Evolutionary conservation across 371 early-diverging fungal genomes (phyloP).

Genomic region (Sporodiniella umbellata): DNA sequence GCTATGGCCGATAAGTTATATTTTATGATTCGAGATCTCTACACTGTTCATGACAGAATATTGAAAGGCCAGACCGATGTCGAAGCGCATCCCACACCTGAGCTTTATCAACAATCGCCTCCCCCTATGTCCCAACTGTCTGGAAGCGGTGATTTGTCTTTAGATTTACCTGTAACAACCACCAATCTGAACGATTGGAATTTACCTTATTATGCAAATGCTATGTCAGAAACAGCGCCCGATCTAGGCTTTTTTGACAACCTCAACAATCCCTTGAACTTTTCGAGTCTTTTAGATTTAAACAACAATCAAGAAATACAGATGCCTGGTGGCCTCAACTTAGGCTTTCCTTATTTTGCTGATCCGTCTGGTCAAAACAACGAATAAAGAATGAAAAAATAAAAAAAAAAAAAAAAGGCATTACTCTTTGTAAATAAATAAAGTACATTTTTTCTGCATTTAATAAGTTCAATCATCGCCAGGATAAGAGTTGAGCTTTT

Average conservation of each 20-base stretch:
- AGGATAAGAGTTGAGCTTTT: slow-evolving; percentile 19
- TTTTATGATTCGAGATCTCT: slow-evolving; percentile 59
- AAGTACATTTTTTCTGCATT: neutral
- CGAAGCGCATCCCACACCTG: neutral
- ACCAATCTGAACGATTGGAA: neutral
- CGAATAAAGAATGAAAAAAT: neutral
- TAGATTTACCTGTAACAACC: neutral
- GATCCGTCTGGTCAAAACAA: neutral
- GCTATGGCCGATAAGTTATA: slow-evolving; percentile 62
- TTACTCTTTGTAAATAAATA: neutral
- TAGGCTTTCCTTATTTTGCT: slow-evolving; percentile 7
- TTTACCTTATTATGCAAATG: slow-evolving; percentile 3
- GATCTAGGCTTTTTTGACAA: neutral
- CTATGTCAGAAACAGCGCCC: neutral
- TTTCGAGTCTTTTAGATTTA: neutral
- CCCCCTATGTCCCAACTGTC: neutral
- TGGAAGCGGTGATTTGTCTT: neutral
- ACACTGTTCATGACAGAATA: slow-evolving; percentile 45
- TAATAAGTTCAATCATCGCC: slow-evolving; percentile 9
- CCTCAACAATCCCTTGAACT: neutral
- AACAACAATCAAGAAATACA: slow-evolving; percentile 1
- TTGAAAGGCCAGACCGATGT: slow-evolving; percentile 1
- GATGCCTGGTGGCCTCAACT: slow-evolving; percentile 13
- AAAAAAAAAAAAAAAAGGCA: neutral
- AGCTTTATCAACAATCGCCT: neutral